A percentile compares a stretch with the other conserved stretches of the same genome.
phyloP scores from a whole-genome alignment of 495 filamentous ascomycete species.

The Podospora fimiseda region DNA sequence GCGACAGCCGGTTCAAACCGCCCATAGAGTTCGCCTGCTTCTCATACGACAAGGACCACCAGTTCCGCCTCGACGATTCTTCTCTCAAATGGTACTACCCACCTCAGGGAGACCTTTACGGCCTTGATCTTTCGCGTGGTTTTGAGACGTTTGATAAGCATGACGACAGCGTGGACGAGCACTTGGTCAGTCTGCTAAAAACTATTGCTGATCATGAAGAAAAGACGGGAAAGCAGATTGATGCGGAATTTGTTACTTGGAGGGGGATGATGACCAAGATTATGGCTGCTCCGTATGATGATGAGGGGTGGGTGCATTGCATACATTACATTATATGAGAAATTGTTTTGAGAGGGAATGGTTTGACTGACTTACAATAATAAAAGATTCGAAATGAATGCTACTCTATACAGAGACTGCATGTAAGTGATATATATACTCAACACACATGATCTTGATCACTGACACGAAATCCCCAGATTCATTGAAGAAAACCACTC shows the following conservation, averaged over 20 bases:
- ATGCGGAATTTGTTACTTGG: constrained; percentile 86
- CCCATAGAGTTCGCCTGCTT: constrained; percentile 78
- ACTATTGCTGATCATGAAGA: constrained; percentile 69
- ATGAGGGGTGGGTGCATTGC: constrained; percentile 59
- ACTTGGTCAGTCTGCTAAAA: constrained; percentile 75
- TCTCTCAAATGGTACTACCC: constrained; percentile 86
- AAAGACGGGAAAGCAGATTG: constrained; percentile 55
- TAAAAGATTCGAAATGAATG: constrained; percentile 92
- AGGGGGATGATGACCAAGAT: constrained; percentile 99
- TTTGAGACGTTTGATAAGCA: constrained; percentile 80
- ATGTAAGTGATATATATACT: constrained; percentile 53
- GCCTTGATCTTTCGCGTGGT: constrained; percentile 66
- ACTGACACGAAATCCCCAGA: constrained; percentile 37
- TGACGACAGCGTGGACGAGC: constrained; percentile 76
- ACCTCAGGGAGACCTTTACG: constrained; percentile 35
- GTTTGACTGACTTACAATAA: too few relatives aligned
- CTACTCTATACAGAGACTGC: constrained; percentile 77
- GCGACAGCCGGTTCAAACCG: neutral
- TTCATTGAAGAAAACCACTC: constrained; percentile 89
- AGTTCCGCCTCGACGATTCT: constrained; percentile 66
- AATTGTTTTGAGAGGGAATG: neutral
- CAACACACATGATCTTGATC: neutral
- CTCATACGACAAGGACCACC: constrained; percentile 78
- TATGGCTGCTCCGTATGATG: constrained; percentile 74
- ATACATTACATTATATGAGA: constrained; percentile 6